A percentile compares a stretch with the other conserved stretches of the same genome.
Conservation (phyloP, 164 flowering plant species). For the Chimonanthus salicifolius region DNA sequence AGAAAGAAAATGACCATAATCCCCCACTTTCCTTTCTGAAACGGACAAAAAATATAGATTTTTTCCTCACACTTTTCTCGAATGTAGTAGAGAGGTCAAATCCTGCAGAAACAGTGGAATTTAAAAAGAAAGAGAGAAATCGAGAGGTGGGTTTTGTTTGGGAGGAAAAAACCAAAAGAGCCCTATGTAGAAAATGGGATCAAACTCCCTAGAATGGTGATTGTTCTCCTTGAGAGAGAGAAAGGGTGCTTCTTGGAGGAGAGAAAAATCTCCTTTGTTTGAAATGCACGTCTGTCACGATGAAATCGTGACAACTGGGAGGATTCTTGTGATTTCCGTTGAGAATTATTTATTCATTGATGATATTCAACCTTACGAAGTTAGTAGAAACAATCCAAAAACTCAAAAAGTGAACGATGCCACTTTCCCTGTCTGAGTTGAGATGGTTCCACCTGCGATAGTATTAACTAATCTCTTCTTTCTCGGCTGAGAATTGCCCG, state of each 20-base stretch:
- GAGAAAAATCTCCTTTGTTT: not conserved
- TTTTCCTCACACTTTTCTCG: not conserved
- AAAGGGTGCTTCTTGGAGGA: not conserved
- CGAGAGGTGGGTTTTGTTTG: constrained; percentile 5
- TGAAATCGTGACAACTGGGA: not conserved
- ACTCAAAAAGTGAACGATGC: no score
- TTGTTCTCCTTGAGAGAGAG: not conserved
- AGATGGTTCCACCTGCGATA: no score
- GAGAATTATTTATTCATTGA: not conserved
- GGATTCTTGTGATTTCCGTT: not conserved
- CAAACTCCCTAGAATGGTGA: not conserved
- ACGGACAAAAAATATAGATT: not conserved
- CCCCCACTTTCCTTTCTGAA: not conserved
- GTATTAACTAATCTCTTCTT: no score
- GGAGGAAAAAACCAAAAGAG: not conserved
- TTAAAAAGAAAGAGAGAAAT: not conserved
- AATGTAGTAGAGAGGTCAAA: not conserved
- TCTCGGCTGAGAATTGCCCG: no score
- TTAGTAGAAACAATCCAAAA: no score
- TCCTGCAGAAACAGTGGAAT: not conserved
- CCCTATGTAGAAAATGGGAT: not conserved
- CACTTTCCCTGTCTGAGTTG: no score
- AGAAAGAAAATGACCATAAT: not conserved
- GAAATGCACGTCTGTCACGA: not conserved
- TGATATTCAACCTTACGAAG: no score